phyloP scores from a whole-genome alignment of 805 yeast genomes.

The Candida qinlingensis region DNA sequence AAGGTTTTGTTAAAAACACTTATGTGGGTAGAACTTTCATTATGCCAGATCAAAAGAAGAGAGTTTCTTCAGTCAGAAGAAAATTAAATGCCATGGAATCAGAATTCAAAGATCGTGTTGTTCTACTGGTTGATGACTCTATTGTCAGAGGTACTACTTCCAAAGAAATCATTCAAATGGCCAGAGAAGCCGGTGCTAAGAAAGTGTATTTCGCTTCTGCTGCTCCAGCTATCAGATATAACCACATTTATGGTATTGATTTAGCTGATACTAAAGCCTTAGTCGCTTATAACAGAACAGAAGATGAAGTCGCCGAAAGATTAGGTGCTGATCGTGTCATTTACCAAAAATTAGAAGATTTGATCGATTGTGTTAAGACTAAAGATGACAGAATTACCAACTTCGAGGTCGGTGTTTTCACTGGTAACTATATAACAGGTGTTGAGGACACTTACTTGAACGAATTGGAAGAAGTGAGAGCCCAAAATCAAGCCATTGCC shows the following conservation, averaged over 20 bases:
- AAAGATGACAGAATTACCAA: slow-evolving; percentile 40
- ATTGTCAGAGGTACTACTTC: slow-evolving; percentile 98
- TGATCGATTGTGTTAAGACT: slow-evolving; percentile 70
- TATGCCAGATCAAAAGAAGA: slow-evolving; percentile 95
- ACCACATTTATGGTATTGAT: slow-evolving; percentile 97
- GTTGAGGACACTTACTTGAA: slow-evolving; percentile 76
- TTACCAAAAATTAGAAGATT: slow-evolving; percentile 80
- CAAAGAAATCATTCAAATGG: slow-evolving; percentile 94
- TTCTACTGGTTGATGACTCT: slow-evolving; percentile 91
- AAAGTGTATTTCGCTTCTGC: slow-evolving; percentile 95
- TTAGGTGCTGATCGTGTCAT: slow-evolving; percentile 91
- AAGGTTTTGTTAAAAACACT: slow-evolving; percentile 94
- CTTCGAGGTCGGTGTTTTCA: slow-evolving; percentile 95
- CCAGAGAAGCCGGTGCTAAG: slow-evolving; percentile 96
- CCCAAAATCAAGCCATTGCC: slow-evolving; percentile 58
- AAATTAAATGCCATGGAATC: slow-evolving; percentile 94
- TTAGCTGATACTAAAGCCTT: slow-evolving; percentile 91
- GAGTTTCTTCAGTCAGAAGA: slow-evolving; percentile 89
- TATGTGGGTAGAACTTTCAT: slow-evolving; percentile 97
- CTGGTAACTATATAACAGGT: slow-evolving; percentile 94
- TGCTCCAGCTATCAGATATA: slow-evolving; percentile 95
- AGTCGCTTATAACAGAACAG: slow-evolving; percentile 78
- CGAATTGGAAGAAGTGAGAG: slow-evolving; percentile 79
- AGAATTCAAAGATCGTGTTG: slow-evolving; percentile 82
- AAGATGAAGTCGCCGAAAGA: slow-evolving; percentile 65